Evolutionary conservation across 805 yeast species (phyloP), one percentile per base, ranked within the genome.

Genomic region (Tetrapisispora fleetii): DNA sequence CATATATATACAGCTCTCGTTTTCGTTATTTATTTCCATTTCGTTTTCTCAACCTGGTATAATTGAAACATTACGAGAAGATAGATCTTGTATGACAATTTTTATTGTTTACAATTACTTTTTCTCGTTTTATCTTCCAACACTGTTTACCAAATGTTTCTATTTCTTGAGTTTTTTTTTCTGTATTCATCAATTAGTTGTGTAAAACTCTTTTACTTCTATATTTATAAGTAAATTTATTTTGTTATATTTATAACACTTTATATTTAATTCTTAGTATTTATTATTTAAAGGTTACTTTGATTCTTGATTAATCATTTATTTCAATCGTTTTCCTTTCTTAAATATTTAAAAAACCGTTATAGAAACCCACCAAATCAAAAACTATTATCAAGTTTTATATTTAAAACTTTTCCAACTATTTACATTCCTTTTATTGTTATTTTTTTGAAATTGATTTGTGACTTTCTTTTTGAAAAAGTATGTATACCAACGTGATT

Each of bases 281-380:
- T 35, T 35, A 24, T 6, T 24, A 24, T 24, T 24, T 24, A 24
- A 24, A 24, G 37, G n/a, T 35, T 17, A 17, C 18, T 35, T 35
- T 68, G n/a, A n/a, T 50, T 62, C 67, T 43, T 56, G 19, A 21
- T 38, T 38, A 19, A 38, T 7, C 3, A 14, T 39, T 24, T 39
- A 2, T 24, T 39, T 21, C 16, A 17, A 5, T 16, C 16, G 8
- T 27, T 8, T 14, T 27, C 10, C 22, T 40, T 16, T 27, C 4
- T 27, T 13, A 4, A 2, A 2, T 3, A 9, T 41, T 41, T 2
- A 41, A n/a, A 14, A 6, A 21, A 14, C 37, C 44, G 28, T 41
- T 22, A 41, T 30, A 40, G 35, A 43, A 36, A 35, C 33, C 39
- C n/a, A 33, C 32, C 30, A 22, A 41, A 41, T 41, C 44, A 41